A percentile compares a stretch with the other conserved stretches of the same genome.
Evolutionary conservation across 768 basidiomycete species (phyloP).

Genomic region (Nidula microcarpa): DNA sequence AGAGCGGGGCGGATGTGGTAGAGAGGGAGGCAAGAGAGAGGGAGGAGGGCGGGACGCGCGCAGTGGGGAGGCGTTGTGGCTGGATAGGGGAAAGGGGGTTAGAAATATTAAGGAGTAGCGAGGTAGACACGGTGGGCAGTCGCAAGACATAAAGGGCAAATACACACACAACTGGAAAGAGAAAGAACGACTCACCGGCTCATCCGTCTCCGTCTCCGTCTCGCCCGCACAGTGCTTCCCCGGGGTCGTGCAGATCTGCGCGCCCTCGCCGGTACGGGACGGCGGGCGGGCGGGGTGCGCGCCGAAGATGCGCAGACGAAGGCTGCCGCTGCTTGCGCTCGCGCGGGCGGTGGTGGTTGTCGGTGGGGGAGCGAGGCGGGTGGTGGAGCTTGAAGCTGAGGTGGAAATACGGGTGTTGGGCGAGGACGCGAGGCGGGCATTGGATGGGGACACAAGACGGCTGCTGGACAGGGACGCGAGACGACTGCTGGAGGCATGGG

Average conservation of each 20-base stretch:
- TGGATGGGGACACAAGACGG: too few species aligned
- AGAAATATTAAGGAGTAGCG: slow-evolving; percentile 2
- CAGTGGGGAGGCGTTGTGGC: slow-evolving; percentile 67
- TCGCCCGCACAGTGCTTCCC: slow-evolving; percentile 64
- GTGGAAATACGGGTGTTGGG: neutral
- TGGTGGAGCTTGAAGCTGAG: neutral
- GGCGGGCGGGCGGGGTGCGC: slow-evolving; percentile 9
- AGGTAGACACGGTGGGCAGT: neutral
- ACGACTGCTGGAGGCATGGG: too few species aligned
- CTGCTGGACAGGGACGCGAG: too few species aligned
- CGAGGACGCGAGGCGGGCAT: too few species aligned
- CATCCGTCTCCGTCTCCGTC: slow-evolving; percentile 77
- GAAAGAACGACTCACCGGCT: slow-evolving; percentile 50
- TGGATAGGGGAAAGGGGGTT: slow-evolving; percentile 15
- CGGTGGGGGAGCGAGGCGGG: neutral
- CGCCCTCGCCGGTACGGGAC: slow-evolving; percentile 29
- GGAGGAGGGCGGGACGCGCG: slow-evolving; percentile 50
- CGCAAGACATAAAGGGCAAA: neutral
- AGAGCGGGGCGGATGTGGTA: slow-evolving; percentile 46
- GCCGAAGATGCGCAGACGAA: slow-evolving; percentile 29
- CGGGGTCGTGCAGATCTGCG: slow-evolving; percentile 61
- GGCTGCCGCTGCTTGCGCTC: slow-evolving; percentile 11
- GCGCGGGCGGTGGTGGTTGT: neutral
- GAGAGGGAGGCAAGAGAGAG: neutral
- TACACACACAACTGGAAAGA: neutral